Percentiles rank a stretch among this genome's conserved stretches.
These are phyloP conservation scores for Cytospora piceicola DNA, from an alignment of 2,329 filamentous ascomycete genomes.

Conservation along the genomic window DNA sequence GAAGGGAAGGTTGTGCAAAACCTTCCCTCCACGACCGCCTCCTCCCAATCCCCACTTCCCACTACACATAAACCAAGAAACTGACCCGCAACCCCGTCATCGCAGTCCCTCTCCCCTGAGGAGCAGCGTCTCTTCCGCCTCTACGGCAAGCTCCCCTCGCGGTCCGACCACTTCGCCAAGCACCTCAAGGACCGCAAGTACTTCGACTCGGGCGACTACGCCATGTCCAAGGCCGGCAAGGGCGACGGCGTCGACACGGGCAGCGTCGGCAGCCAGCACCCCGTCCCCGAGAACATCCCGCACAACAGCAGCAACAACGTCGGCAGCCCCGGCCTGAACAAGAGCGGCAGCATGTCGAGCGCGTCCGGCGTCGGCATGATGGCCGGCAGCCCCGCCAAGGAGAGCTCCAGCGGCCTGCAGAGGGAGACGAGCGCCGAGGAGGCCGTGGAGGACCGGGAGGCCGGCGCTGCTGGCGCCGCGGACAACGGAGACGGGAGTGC, in stretches of 20 bases:
- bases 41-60: not conserved
- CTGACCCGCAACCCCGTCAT: not conserved
- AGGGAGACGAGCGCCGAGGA: slow-evolving; percentile 76
- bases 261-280: slow-evolving; percentile 91
- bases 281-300: slow-evolving; percentile 92
- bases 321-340: slow-evolving; percentile 27
- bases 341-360: slow-evolving; percentile 44
- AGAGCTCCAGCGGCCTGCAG: slow-evolving; percentile 78
- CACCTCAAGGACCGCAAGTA: slow-evolving; percentile 99
- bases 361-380: slow-evolving; percentile 47
- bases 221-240: slow-evolving; percentile 96
- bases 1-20: not conserved
- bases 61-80: not conserved
- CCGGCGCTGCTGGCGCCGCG: slow-evolving; percentile 28
- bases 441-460: slow-evolving; percentile 34
- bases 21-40: not conserved
- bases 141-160: slow-evolving; percentile 96
- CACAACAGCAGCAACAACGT: slow-evolving; percentile 64
- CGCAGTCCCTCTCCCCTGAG: slow-evolving; percentile 85
- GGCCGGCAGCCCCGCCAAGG: slow-evolving; percentile 83
- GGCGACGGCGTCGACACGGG: slow-evolving; percentile 92
- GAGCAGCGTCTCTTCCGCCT: slow-evolving; percentile 96
- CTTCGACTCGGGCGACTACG: slow-evolving; percentile 96
- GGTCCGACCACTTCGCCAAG: slow-evolving; percentile 95
- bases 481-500: slow-evolving; percentile 35